A percentile compares a stretch with the other conserved stretches of the same genome.
Conservation (phyloP, 1,284 basidiomycete genomes). For the Ganoderma lucidum region DNA sequence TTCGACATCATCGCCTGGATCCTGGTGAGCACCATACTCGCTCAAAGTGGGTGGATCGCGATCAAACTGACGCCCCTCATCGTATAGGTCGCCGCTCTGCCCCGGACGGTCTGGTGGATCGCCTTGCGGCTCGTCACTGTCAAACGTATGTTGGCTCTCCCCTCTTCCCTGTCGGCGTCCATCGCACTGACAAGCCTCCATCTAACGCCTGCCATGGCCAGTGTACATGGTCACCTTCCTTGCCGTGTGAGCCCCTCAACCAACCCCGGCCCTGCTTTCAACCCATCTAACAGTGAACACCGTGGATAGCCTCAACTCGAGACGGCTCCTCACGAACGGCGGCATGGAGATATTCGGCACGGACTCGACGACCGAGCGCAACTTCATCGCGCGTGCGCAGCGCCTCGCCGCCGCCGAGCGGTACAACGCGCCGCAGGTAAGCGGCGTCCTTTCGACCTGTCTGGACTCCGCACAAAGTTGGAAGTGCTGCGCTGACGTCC, state of each 20-base stretch:
- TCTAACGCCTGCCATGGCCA: not conserved
- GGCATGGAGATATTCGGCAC: constrained; percentile 18
- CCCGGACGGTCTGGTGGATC: not conserved
- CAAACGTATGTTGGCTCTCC: not conserved
- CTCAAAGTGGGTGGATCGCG: not conserved
- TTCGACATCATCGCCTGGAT: constrained; percentile 1
- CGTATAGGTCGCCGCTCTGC: not conserved
- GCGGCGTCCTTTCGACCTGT: no score
- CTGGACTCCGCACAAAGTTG: no score
- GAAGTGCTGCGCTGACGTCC: no score
- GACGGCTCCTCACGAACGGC: not conserved
- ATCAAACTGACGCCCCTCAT: not conserved
- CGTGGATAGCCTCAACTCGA: not conserved
- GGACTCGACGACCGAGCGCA: not conserved
- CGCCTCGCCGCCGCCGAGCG: constrained; percentile 20
- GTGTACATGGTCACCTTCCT: constrained; percentile 8
- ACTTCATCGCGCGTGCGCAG: constrained; percentile 15
- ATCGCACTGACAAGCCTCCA: not conserved
- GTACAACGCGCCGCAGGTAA: constrained; percentile 15
- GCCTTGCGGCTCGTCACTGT: not conserved
- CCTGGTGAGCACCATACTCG: not conserved
- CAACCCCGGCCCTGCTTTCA: not conserved
- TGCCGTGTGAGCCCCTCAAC: not conserved
- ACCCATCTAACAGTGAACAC: not conserved
- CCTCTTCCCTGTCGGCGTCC: not conserved